Conservation (phyloP, 768 basidiomycete genomes). For the Termitomyces sp. region DNA sequence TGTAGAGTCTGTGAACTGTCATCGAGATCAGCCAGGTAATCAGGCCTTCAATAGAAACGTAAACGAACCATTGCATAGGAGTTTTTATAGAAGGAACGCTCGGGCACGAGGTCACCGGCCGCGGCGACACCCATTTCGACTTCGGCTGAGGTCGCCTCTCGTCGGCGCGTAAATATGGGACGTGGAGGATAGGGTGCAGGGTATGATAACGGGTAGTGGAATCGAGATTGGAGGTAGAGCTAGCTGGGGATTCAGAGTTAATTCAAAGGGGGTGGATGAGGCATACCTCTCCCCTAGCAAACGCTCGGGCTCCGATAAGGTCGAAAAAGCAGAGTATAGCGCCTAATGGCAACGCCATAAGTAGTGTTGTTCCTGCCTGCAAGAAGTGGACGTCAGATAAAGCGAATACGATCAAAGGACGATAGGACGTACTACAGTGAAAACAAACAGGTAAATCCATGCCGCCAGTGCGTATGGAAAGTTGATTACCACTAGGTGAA, state of each 20-base stretch:
- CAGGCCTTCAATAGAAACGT: background rate
- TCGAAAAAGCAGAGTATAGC: conserved; percentile 75
- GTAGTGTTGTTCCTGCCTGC: conserved; percentile 74
- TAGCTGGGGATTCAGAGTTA: conserved; percentile 14
- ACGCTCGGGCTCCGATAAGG: conserved; percentile 67
- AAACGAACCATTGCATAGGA: conserved; percentile 71
- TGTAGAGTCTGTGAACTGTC: conserved; percentile 74
- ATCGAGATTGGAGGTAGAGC: conserved; percentile 65
- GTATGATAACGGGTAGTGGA: conserved; percentile 66
- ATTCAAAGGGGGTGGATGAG: background rate
- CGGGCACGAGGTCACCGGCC: conserved; percentile 35
- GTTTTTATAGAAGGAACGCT: conserved; percentile 78
- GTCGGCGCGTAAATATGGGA: conserved; percentile 71
- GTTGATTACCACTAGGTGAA: conserved; percentile 72
- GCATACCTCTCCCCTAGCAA: conserved; percentile 68
- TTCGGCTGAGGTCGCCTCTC: conserved; percentile 45
- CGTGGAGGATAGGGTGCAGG: conserved; percentile 61
- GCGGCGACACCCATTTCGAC: conserved; percentile 39
- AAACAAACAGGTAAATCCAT: conserved; percentile 78
- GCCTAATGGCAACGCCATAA: conserved; percentile 77
- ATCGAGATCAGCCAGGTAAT: background rate
- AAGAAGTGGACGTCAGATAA: background rate
- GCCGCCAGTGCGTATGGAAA: conserved; percentile 76
- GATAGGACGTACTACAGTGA: conserved; percentile 63
- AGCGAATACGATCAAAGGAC: background rate